Percentiles rank a stretch among this genome's conserved stretches.
These are phyloP conservation scores for Cadophora sp. DNA, from an alignment of 2,329 filamentous ascomycete species.

Conservation along the genomic window DNA sequence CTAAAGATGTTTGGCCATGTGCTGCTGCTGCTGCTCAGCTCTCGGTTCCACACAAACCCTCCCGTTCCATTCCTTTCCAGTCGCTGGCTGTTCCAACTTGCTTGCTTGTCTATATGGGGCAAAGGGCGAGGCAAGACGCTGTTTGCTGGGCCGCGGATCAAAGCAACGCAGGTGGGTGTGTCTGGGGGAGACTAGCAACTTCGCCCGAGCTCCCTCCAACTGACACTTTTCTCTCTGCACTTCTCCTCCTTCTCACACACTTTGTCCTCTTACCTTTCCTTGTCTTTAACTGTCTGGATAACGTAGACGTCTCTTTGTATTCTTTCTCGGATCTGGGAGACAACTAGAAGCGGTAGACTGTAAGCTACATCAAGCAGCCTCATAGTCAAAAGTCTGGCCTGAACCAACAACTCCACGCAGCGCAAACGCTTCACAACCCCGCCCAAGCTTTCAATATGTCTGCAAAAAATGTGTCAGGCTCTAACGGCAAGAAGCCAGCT, in stretches of 20 bases:
- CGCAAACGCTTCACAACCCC: neutral
- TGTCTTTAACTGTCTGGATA: neutral
- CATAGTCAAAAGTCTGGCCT: slow-evolving; percentile 10
- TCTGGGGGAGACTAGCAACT: slow-evolving; percentile 16
- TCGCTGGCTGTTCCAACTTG: slow-evolving; percentile 7
- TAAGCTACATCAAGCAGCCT: neutral
- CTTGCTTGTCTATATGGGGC: slow-evolving; percentile 23
- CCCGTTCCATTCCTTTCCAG: slow-evolving; percentile 6
- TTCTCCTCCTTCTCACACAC: neutral
- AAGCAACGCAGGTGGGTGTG: slow-evolving; percentile 12
- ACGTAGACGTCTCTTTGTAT: neutral
- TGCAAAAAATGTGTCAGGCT: slow-evolving; percentile 34
- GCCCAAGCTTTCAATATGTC: slow-evolving; percentile 24
- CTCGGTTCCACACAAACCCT: slow-evolving; percentile 21
- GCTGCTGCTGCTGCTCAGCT: slow-evolving; percentile 5
- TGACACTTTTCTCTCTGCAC: slow-evolving; percentile 10
- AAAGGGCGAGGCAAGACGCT: slow-evolving; percentile 19
- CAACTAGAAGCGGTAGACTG: neutral
- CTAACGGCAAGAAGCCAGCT: slow-evolving; percentile 74
- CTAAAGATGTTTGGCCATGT: slow-evolving; percentile 21
- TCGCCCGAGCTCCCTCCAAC: slow-evolving; percentile 23
- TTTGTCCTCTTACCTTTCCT: neutral
- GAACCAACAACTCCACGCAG: neutral
- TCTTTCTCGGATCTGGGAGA: neutral
- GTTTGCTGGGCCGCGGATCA: slow-evolving; percentile 26